Conservation (phyloP, 768 basidiomycete species). For the Tricholoma sp. region DNA sequence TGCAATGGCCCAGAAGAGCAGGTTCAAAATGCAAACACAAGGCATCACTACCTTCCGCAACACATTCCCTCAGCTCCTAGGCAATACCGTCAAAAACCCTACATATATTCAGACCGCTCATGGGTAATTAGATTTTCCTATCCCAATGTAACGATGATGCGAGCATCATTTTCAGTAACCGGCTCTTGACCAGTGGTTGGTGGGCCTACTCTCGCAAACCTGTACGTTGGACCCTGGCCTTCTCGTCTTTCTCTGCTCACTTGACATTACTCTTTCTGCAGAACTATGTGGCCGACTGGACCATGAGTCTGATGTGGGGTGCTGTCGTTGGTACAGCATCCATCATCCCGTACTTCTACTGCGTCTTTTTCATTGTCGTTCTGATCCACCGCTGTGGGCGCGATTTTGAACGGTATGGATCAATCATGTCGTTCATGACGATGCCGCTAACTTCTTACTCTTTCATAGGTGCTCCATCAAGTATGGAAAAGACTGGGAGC, state of each 20-base stretch:
- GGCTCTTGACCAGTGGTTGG: conserved; percentile 88
- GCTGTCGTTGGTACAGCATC: conserved; percentile 68
- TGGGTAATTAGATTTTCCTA: conserved; percentile 44
- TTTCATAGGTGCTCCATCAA: conserved; percentile 67
- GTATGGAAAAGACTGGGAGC: conserved; percentile 94
- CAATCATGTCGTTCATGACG: neutral
- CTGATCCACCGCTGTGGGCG: conserved; percentile 87
- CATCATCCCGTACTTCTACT: conserved; percentile 94
- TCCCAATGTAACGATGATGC: neutral
- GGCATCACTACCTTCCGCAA: conserved; percentile 81
- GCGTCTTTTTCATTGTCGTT: conserved; percentile 91
- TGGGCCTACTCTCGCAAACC: conserved; percentile 95
- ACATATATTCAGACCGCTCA: conserved; percentile 90
- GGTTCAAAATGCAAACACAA: conserved; percentile 96
- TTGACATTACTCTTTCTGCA: conserved; percentile 19
- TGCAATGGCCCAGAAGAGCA: conserved; percentile 93
- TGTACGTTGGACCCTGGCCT: conserved; percentile 36
- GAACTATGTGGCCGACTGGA: conserved; percentile 96
- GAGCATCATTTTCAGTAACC: conserved; percentile 51
- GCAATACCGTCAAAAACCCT: conserved; percentile 79
- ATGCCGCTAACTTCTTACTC: conserved; percentile 1
- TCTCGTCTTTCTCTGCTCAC: neutral
- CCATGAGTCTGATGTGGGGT: conserved; percentile 82
- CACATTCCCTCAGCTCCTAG: conserved; percentile 91
- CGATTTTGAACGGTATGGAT: conserved; percentile 82